phyloP scores from a whole-genome alignment of 345 rosid species.

The Aquilaria yunnanensis region DNA sequence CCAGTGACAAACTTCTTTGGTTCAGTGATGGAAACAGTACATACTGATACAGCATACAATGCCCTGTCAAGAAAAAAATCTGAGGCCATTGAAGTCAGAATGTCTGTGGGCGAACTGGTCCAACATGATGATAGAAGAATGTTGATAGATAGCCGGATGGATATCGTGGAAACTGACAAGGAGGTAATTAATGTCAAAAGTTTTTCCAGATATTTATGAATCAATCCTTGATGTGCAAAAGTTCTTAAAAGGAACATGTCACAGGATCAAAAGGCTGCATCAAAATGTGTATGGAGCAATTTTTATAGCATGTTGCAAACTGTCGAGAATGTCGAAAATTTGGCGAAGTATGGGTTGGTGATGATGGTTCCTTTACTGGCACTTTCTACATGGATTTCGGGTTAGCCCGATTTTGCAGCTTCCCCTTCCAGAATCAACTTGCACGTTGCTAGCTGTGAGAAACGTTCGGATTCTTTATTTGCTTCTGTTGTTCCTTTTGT shows the following conservation, averaged over 20 bases:
- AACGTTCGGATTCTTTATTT: no score
- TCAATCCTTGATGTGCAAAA: neutral
- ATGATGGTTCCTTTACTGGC: conserved; percentile 44
- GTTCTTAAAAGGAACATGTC: conserved; percentile 9
- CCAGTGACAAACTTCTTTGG: conserved; percentile 96
- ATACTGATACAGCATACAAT: conserved; percentile 68
- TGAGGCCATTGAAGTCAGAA: conserved; percentile 17
- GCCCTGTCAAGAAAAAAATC: conserved; percentile 30
- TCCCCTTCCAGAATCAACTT: neutral
- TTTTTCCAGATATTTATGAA: neutral
- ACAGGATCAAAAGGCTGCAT: conserved; percentile 48
- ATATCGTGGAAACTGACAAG: conserved; percentile 15
- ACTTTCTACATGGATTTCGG: conserved; percentile 34
- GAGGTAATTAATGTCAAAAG: conserved; percentile 26
- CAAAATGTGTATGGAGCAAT: conserved; percentile 21
- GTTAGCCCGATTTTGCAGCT: conserved; percentile 12
- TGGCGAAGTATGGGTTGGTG: conserved; percentile 55
- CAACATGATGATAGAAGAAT: conserved; percentile 22
- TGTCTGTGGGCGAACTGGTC: conserved; percentile 23
- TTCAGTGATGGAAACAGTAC: conserved; percentile 91
- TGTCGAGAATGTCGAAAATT: conserved; percentile 42
- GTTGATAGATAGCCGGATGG: conserved; percentile 17
- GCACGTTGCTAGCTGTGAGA: no score
- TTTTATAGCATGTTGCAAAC: conserved; percentile 30
- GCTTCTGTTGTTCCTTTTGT: no score